Percentiles rank a stretch among this genome's conserved stretches.
phyloP scores from a whole-genome alignment of 2,329 filamentous ascomycete genomes.

The Podosphaera aphanis region DNA sequence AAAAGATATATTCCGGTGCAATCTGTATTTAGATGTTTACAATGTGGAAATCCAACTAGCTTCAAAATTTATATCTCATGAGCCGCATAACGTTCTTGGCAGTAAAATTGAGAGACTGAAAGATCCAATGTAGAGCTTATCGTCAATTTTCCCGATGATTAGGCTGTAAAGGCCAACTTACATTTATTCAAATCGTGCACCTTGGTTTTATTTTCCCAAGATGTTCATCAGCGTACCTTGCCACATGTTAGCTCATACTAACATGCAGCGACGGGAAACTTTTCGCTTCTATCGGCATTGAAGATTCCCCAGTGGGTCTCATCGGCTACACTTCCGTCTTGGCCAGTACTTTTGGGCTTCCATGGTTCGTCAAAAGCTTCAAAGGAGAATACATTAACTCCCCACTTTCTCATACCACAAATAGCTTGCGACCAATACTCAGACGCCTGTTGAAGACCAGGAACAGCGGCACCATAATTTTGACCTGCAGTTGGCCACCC shows the following conservation, averaged over 20 bases:
- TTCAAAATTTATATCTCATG: too few species aligned
- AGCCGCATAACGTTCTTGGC: too few species aligned
- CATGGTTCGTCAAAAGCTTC: conserved; percentile 52
- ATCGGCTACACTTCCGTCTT: conserved; percentile 34
- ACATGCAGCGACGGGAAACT: conserved; percentile 19
- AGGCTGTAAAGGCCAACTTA: too few species aligned
- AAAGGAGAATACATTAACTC: conserved; percentile 48
- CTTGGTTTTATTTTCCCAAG: not conserved
- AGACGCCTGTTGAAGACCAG: conserved; percentile 32
- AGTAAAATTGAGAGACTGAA: too few species aligned
- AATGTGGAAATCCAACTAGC: too few species aligned
- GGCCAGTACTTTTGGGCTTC: conserved; percentile 40
- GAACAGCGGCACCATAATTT: conserved; percentile 36
- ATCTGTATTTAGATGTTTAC: too few species aligned
- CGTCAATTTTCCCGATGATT: too few species aligned
- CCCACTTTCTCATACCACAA: conserved; percentile 40
- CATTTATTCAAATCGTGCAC: too few species aligned
- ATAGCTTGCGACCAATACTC: conserved; percentile 37
- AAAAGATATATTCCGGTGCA: too few species aligned
- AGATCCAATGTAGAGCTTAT: too few species aligned
- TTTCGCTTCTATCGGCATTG: conserved; percentile 31
- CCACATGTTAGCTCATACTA: too few species aligned
- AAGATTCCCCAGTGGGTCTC: conserved; percentile 51
- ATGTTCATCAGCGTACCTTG: not conserved
- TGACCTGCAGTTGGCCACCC: conserved; percentile 40